Conservation (phyloP, 345 rosid genomes). For the Lumnitzera littorea region DNA sequence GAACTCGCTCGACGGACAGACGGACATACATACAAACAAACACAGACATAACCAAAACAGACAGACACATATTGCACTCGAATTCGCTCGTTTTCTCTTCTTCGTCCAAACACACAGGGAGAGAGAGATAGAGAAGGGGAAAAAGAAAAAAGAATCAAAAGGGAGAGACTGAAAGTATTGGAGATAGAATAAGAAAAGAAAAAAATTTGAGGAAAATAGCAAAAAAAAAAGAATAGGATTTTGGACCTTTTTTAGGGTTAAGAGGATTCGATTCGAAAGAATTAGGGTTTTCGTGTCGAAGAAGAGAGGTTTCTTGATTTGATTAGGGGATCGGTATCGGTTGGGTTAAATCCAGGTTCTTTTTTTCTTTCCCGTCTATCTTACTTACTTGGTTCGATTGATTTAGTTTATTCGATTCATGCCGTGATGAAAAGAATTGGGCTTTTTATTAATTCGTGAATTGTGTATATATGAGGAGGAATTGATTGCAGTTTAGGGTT, state of each 20-base stretch:
- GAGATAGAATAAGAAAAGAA: not conserved
- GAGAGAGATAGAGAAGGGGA: too few species aligned
- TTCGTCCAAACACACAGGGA: slow-evolving; percentile 1
- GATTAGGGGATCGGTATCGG: not conserved
- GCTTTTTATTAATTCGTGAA: slow-evolving; percentile 7
- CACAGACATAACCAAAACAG: not conserved
- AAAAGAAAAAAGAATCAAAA: not conserved
- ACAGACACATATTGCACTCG: slow-evolving; percentile 2
- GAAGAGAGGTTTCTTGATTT: not conserved
- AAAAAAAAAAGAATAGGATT: not conserved
- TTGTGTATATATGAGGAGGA: slow-evolving; percentile 3
- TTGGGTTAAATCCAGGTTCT: not conserved
- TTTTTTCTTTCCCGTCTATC: not conserved
- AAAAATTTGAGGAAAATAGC: not conserved
- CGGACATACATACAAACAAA: too few species aligned
- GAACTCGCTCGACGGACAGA: not conserved
- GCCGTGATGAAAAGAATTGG: not conserved
- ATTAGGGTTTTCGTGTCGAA: not conserved
- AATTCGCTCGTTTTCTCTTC: slow-evolving; percentile 1
- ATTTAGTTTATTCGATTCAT: not conserved
- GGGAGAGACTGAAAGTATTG: slow-evolving; percentile 13
- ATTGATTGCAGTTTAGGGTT: slow-evolving; percentile 6
- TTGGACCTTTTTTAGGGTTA: not conserved
- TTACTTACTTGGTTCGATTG: not conserved
- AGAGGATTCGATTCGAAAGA: slow-evolving; percentile 5